phyloP scores from a whole-genome alignment of 2,329 filamentous ascomycete genomes.

The Mollisiaceae sp. region DNA sequence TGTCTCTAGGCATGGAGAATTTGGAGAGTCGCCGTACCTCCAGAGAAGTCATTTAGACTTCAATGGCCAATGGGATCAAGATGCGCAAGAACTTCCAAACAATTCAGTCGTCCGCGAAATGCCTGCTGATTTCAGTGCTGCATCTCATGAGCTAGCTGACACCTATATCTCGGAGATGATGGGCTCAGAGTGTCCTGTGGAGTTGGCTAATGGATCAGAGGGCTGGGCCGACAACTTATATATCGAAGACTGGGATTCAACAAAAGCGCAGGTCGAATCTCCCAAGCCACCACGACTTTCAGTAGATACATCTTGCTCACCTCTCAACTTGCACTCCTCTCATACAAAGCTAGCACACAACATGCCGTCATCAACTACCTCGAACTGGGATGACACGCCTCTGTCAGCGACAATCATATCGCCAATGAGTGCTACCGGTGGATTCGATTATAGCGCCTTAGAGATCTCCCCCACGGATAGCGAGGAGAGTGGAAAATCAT shows the following conservation, averaged over 20 bases:
- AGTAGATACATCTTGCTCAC: slow-evolving; percentile 23
- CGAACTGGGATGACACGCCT: slow-evolving; percentile 17
- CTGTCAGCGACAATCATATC: slow-evolving; percentile 26
- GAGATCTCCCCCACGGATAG: slow-evolving; percentile 34
- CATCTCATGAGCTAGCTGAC: slow-evolving; percentile 33
- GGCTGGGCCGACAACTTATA: slow-evolving; percentile 31
- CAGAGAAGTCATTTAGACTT: slow-evolving; percentile 1
- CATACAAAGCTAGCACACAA: slow-evolving; percentile 2
- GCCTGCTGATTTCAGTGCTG: slow-evolving; percentile 26
- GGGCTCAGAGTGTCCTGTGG: slow-evolving; percentile 31
- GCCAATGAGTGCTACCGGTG: slow-evolving; percentile 28
- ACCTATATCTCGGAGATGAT: slow-evolving; percentile 36
- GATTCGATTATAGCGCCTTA: slow-evolving; percentile 16
- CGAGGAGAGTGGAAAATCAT: slow-evolving; percentile 30
- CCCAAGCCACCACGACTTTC: slow-evolving; percentile 23
- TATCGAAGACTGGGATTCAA: slow-evolving; percentile 28
- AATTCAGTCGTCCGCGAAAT: slow-evolving; percentile 22
- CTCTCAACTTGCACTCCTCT: slow-evolving; percentile 2
- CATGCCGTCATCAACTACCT: not conserved
- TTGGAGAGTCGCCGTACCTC: slow-evolving; percentile 1
- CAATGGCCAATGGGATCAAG: slow-evolving; percentile 18
- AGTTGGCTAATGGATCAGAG: slow-evolving; percentile 29
- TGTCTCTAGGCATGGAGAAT: slow-evolving; percentile 8
- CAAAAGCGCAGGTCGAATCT: slow-evolving; percentile 18
- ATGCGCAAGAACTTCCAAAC: slow-evolving; percentile 26